These are phyloP conservation scores for Starmerella cellae DNA, from an alignment of 805 yeast genomes.

Conservation along the genomic window DNA sequence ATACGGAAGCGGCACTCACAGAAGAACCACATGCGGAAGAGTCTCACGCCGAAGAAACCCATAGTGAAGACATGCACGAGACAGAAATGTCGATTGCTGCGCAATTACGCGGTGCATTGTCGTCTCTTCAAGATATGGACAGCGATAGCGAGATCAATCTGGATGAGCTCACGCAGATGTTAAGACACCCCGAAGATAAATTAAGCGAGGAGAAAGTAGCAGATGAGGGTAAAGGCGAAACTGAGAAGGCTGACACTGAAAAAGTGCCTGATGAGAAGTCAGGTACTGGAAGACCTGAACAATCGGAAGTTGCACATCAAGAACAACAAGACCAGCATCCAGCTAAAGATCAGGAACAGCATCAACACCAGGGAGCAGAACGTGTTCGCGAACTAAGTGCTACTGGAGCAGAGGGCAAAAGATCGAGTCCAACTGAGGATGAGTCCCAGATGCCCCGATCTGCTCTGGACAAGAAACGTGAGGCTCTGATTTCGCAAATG, in stretches of 20 bases:
- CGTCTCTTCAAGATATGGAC: conserved; percentile 17
- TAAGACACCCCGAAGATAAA: not conserved
- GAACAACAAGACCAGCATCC: not conserved
- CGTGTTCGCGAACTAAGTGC: no score
- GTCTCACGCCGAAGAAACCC: not conserved
- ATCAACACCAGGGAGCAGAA: no score
- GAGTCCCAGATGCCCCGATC: not conserved
- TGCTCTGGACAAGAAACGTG: not conserved
- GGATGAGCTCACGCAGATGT: conserved; percentile 6
- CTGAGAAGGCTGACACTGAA: not conserved
- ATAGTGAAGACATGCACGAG: not conserved
- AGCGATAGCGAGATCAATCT: conserved; percentile 5
- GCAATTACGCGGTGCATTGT: conserved; percentile 23
- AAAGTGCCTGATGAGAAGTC: no score
- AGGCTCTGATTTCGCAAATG: conserved; percentile 6
- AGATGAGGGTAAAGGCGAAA: not conserved
- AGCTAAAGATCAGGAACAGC: not conserved
- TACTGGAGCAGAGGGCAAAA: no score
- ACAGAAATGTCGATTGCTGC: conserved; percentile 19
- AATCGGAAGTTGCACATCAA: not conserved
- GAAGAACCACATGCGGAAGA: not conserved
- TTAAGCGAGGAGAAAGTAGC: no score
- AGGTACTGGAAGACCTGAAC: no score
- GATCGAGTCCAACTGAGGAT: no score
- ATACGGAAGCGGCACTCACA: not conserved